phyloP scores from a whole-genome alignment of 1,284 basidiomycete genomes.

The Trametes versicolor region DNA sequence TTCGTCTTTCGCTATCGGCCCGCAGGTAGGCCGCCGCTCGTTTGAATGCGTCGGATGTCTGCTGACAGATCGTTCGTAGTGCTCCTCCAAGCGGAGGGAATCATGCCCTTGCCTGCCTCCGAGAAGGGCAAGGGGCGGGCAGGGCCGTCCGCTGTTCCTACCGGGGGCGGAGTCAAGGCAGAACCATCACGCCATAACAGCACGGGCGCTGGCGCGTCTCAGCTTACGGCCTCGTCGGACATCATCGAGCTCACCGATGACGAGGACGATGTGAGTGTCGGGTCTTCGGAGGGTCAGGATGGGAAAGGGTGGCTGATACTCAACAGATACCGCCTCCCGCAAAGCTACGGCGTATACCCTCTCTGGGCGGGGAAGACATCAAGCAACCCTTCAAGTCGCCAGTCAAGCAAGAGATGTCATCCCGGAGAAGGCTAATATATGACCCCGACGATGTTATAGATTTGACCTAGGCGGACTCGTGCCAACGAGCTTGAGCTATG shows the following conservation, averaged over 20 bases:
- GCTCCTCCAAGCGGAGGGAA: slow-evolving; percentile 26
- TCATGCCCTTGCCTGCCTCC: slow-evolving; percentile 4
- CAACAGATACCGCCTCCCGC: background rate
- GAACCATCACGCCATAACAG: no score
- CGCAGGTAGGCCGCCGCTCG: slow-evolving; percentile 1
- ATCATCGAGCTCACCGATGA: slow-evolving; percentile 28
- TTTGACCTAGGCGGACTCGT: slow-evolving; percentile 14
- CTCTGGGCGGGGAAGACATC: background rate
- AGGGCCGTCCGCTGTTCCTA: background rate
- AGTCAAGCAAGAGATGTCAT: slow-evolving; percentile 15
- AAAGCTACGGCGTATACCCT: background rate
- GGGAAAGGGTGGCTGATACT: background rate
- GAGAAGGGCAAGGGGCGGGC: background rate
- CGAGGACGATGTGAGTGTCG: slow-evolving; percentile 13
- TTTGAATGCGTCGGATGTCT: background rate
- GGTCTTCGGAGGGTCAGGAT: background rate
- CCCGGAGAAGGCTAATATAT: background rate
- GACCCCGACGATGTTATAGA: slow-evolving; percentile 29
- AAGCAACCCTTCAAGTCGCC: background rate
- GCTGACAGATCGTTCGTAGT: background rate
- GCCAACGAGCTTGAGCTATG: background rate
- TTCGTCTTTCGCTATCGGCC: slow-evolving; percentile 21
- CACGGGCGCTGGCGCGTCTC: no score
- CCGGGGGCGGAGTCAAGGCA: no score
- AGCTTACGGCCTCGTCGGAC: background rate